Conservation (phyloP, 352 stramenopile genomes). For the Globisporangium parvum region DNA sequence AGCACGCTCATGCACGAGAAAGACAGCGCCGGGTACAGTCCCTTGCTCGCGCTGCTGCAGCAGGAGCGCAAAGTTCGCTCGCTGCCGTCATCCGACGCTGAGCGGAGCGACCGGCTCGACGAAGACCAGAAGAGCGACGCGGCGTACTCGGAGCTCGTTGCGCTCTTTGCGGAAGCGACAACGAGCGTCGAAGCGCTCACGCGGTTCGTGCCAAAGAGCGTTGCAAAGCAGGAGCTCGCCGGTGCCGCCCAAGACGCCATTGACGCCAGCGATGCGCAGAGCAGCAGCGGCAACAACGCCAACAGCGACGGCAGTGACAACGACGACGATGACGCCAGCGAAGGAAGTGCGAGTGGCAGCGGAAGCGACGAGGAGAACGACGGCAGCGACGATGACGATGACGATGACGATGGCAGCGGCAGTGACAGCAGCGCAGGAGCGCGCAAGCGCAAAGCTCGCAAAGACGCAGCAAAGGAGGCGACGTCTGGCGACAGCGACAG, state of each 20-base stretch:
- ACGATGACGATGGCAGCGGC: constrained; percentile 3
- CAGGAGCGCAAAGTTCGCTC: constrained; percentile 18
- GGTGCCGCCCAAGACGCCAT: constrained; percentile 1
- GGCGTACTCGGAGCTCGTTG: constrained; percentile 38
- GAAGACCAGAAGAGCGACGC: constrained; percentile 26
- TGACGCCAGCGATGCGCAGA: neutral
- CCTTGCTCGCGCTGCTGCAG: constrained; percentile 41
- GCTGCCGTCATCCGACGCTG: constrained; percentile 13
- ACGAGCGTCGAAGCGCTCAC: constrained; percentile 28
- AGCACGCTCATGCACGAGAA: constrained; percentile 42
- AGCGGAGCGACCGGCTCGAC: constrained; percentile 35
- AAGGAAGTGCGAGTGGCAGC: constrained; percentile 9
- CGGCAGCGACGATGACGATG: too few relatives aligned
- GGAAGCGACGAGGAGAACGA: constrained; percentile 12
- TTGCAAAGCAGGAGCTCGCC: constrained; percentile 1
- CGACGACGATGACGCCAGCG: constrained; percentile 12
- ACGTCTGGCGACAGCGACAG: neutral
- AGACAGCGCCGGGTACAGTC: constrained; percentile 38
- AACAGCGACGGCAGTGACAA: constrained; percentile 10
- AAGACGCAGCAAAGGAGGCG: neutral
- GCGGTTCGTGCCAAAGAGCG: constrained; percentile 6
- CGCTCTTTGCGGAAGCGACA: constrained; percentile 44
- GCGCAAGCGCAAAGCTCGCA: neutral
- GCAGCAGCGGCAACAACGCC: constrained; percentile 4
- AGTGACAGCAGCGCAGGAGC: neutral